Percentiles rank a stretch among this genome's conserved stretches.
phyloP scores from a whole-genome alignment of 2,329 filamentous ascomycete species.

The Penicillium sp. region DNA sequence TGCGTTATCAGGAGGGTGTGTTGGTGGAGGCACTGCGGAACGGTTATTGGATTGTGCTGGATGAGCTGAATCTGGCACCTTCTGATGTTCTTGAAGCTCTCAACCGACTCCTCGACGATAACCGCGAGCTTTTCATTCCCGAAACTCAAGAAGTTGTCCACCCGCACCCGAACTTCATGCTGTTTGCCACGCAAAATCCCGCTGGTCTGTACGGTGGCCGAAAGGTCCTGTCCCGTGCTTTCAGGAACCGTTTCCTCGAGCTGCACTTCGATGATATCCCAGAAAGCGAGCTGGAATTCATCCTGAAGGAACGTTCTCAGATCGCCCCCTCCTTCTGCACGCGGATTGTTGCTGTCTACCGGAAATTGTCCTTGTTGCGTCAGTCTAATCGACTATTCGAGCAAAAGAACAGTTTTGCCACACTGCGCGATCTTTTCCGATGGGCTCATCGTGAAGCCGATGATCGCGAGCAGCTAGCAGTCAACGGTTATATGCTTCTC shows the following conservation, averaged over 20 bases:
- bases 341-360: slow-evolving; percentile 86
- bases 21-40: slow-evolving; percentile 84
- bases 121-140: slow-evolving; percentile 85
- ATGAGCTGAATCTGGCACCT: slow-evolving; percentile 92
- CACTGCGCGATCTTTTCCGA: slow-evolving; percentile 84
- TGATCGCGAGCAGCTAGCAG: slow-evolving; percentile 75
- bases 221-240: slow-evolving; percentile 85
- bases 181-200: slow-evolving; percentile 96
- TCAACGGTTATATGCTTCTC: slow-evolving; percentile 91
- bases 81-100: slow-evolving; percentile 94
- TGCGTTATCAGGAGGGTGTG: slow-evolving; percentile 86
- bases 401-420: slow-evolving; percentile 94
- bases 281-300: slow-evolving; percentile 83
- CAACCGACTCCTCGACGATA: slow-evolving; percentile 91
- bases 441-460: slow-evolving; percentile 85
- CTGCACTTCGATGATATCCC: slow-evolving; percentile 97
- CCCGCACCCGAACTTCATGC: slow-evolving; percentile 89
- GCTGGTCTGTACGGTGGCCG: slow-evolving; percentile 89
- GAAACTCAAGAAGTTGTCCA: slow-evolving; percentile 91
- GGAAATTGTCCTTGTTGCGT: slow-evolving; percentile 77
- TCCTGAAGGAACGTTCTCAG: slow-evolving; percentile 77
- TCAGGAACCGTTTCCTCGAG: slow-evolving; percentile 93
- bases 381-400: slow-evolving; percentile 90
- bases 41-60: slow-evolving; percentile 95
- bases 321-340: slow-evolving; percentile 86